Evolutionary conservation across 495 filamentous ascomycete species (phyloP).

Genomic region (Penicillium flavigenum): DNA sequence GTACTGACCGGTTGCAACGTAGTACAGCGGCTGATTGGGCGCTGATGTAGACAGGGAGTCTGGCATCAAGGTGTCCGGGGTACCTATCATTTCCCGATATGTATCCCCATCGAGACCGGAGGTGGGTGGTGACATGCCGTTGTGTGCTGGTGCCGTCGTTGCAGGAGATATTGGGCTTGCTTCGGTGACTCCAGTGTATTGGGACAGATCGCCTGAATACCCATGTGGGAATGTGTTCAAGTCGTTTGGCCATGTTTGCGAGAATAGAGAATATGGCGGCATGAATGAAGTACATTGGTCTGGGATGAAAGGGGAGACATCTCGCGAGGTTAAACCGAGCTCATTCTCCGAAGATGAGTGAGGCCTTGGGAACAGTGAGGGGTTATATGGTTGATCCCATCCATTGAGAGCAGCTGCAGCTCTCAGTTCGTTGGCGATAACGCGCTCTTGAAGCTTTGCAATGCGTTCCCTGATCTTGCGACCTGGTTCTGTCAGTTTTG

Average conservation of each 20-base stretch:
- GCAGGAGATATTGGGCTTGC: not conserved
- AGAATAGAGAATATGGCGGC: not conserved
- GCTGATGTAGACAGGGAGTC: not conserved
- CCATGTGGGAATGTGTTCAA: not conserved
- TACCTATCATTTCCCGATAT: slow-evolving; percentile 4
- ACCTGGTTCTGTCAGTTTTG: slow-evolving; percentile 19
- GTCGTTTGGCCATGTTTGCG: slow-evolving; percentile 10
- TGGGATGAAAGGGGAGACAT: not conserved
- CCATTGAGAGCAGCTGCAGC: slow-evolving; percentile 36
- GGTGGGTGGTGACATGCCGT: not conserved
- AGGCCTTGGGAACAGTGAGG: slow-evolving; percentile 2
- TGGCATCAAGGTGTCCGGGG: not conserved
- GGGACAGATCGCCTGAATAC: not conserved
- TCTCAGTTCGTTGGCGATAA: slow-evolving; percentile 43
- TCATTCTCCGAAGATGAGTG: not conserved
- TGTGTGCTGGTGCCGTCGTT: not conserved
- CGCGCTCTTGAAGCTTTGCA: slow-evolving; percentile 45
- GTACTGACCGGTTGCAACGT: slow-evolving; percentile 23
- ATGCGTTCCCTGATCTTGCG: slow-evolving; percentile 45
- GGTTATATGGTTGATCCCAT: slow-evolving; percentile 27
- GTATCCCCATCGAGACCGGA: not conserved
- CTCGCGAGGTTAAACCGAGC: not conserved
- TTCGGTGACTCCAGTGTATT: not conserved
- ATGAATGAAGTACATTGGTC: slow-evolving; percentile 13
- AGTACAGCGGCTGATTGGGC: slow-evolving; percentile 20